Evolutionary conservation across 129 eudicot genomes (phyloP).

Genomic region (Solidago caesia): DNA sequence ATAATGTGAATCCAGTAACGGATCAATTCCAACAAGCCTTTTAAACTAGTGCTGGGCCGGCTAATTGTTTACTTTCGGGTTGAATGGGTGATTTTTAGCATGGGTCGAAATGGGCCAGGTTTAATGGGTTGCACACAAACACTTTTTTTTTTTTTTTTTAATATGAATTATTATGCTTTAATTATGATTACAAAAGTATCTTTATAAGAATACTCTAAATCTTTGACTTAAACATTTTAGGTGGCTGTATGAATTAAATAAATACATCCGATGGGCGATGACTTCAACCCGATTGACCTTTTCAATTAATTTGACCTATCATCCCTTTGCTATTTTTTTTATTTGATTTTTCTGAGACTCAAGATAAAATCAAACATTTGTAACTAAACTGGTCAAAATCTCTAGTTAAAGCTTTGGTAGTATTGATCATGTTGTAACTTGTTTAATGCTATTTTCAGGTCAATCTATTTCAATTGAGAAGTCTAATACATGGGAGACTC

Average conservation of each 20-base stretch:
- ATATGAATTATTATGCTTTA: not conserved
- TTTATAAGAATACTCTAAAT: not conserved
- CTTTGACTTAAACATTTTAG: not conserved
- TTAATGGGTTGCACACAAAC: too few species aligned
- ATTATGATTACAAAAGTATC: not conserved
- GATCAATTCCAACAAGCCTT: too few species aligned
- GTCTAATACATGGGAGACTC: constrained; percentile 65
- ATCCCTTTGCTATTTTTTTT: not conserved
- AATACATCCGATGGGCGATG: not conserved
- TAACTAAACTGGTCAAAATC: not conserved
- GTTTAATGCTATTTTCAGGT: constrained; percentile 46
- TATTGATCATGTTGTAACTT: constrained; percentile 7
- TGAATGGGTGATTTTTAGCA: too few species aligned
- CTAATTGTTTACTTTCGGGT: not conserved
- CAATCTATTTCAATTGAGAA: constrained; percentile 64
- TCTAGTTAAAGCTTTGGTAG: too few species aligned
- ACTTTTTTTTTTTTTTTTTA: too few species aligned
- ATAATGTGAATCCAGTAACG: too few species aligned
- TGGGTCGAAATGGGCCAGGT: not conserved
- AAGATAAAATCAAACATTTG: too few species aligned
- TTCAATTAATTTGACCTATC: not conserved
- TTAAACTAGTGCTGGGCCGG: not conserved
- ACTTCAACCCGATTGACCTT: not conserved
- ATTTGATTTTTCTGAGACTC: too few species aligned
- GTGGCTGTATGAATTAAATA: not conserved